phyloP scores from a whole-genome alignment of 345 rosid species.

The Hevea brasiliensis region DNA sequence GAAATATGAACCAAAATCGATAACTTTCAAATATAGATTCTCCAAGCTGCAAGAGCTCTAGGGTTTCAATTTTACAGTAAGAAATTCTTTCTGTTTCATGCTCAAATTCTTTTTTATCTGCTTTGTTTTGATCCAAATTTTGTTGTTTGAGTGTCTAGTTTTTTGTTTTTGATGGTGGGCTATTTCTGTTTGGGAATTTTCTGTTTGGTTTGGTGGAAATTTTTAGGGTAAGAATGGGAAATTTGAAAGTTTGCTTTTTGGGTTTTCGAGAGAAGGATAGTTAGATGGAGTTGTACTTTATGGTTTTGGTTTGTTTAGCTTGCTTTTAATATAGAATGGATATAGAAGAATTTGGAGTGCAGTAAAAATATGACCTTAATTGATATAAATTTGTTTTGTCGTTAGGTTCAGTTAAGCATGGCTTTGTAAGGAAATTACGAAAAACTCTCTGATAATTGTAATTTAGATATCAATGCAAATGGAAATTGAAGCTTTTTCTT shows the following conservation, averaged over 20 bases:
- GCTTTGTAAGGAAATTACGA: background rate
- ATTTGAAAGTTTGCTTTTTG: background rate
- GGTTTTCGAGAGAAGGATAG: background rate
- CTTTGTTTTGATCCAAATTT: background rate
- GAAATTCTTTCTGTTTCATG: slow-evolving; percentile 2
- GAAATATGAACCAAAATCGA: slow-evolving; percentile 17
- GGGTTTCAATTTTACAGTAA: slow-evolving; percentile 26
- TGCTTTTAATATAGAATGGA: background rate
- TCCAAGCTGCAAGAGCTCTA: slow-evolving; percentile 6
- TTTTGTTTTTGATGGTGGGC: background rate
- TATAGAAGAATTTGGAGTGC: slow-evolving; percentile 4
- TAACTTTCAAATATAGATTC: slow-evolving; percentile 21
- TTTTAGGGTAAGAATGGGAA: background rate
- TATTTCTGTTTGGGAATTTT: background rate
- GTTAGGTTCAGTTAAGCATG: background rate
- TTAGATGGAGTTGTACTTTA: background rate
- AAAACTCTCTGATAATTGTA: background rate
- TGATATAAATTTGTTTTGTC: background rate
- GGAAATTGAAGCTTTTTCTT: background rate
- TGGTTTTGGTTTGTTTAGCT: background rate
- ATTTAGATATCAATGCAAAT: background rate
- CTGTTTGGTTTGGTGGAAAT: slow-evolving; percentile 17
- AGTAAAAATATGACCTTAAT: background rate
- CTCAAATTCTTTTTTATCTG: background rate
- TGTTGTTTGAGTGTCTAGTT: background rate